Base-by-base conservation (phyloP, 1,139 yeast genomes). In the Pneumocystis carinii region DNA sequence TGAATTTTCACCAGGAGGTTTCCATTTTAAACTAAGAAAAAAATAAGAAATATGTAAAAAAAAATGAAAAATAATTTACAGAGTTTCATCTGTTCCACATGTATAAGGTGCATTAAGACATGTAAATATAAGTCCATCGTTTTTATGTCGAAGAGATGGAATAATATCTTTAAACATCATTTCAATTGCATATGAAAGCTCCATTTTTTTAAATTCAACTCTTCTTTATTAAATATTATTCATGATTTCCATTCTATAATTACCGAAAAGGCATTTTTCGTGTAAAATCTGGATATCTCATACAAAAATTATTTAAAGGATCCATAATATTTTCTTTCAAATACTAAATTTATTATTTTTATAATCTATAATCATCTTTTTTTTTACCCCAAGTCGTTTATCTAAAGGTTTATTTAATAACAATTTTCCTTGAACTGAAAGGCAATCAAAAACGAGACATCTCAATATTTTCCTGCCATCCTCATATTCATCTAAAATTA, bases 41-140 rank as follows among this genome's bases (percentile, higher is more conserved):
- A 37, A 19, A 19, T 61, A 87, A 73, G 1, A 86, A n/a, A 58
- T 42, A n/a, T 32, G 19, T 2, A 19, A 24, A 24, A 48, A 41
- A 3, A 24, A 3, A 48, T 5, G 55, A 56, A 56, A 57, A 42
- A 41, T 63, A 38, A 24, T 19, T 37, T 57, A 57, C 60, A 76
- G 74, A 42, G 74, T 82, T 3, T 82, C 81, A 72, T 92, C 97
- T 0, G 97, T 90, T 14, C 97, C 97, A 68, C 85, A 83, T 3
- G 83, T 80, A 74, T 94, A 94, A 0, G 96, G 95, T 0, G 94
- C 82, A 66, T 84, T 89, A 42, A 94, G 87, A 69, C 96, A 88
- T 1, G 99, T 94, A 73, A 89, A 88, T 66, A 94, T 89, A 55
- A 94, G 79, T 0, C 99, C 99, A 75, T 94, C 99, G 0, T 95